Percentiles rank a stretch among this genome's conserved stretches.
Evolutionary conservation across 2,329 filamentous ascomycete species (phyloP).

Genomic region (Colletotrichum shisoi): DNA sequence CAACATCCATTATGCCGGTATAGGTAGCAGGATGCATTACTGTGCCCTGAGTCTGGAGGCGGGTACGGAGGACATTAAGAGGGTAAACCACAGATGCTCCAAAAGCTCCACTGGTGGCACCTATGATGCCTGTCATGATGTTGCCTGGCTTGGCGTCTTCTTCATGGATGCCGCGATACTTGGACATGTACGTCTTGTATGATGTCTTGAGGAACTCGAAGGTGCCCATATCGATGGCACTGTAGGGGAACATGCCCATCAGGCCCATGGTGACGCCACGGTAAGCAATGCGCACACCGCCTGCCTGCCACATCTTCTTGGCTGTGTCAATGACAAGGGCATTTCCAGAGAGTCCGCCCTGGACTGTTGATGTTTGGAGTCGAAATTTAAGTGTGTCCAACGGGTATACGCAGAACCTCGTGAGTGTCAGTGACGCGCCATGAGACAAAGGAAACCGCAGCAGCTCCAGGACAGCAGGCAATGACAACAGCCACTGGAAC

Average conservation of each 20-base stretch:
- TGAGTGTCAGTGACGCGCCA: slow-evolving; percentile 41
- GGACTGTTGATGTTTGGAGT: slow-evolving; percentile 93
- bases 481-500: too few relatives aligned
- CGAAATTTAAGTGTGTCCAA: slow-evolving; percentile 83
- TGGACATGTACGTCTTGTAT: slow-evolving; percentile 75
- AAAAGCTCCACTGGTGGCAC: slow-evolving; percentile 88
- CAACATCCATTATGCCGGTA: slow-evolving; percentile 88
- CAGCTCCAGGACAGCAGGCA: not conserved
- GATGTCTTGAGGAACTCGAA: slow-evolving; percentile 90
- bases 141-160: slow-evolving; percentile 84
- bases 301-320: slow-evolving; percentile 82
- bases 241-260: slow-evolving; percentile 96
- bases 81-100: slow-evolving; percentile 96
- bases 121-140: slow-evolving; percentile 85
- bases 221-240: slow-evolving; percentile 92
- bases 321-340: slow-evolving; percentile 83
- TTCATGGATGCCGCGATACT: slow-evolving; percentile 74
- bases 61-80: slow-evolving; percentile 88
- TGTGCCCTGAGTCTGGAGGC: slow-evolving; percentile 93
- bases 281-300: slow-evolving; percentile 80
- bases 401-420: slow-evolving; percentile 88
- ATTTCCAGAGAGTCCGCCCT: slow-evolving; percentile 83
- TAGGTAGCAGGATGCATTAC: slow-evolving; percentile 90
- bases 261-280: slow-evolving; percentile 93
- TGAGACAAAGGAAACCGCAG: not conserved